These are phyloP conservation scores for Ascochyta koolunga DNA, from an alignment of 2,329 filamentous ascomycete genomes.

Conservation along the genomic window DNA sequence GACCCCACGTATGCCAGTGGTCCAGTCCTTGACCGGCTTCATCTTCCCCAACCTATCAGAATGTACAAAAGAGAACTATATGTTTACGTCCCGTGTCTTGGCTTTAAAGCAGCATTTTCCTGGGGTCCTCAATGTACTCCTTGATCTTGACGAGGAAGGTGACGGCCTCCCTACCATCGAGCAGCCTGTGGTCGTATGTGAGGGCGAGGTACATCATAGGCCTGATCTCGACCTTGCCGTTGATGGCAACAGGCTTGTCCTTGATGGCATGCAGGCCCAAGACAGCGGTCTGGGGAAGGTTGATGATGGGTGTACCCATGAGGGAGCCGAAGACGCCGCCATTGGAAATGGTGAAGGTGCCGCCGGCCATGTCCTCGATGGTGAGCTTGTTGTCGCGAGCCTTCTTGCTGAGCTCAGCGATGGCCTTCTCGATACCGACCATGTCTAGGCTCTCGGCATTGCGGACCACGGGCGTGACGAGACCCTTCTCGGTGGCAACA, in stretches of 20 bases:
- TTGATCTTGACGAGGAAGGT: slow-evolving; percentile 97
- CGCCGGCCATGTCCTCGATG: slow-evolving; percentile 98
- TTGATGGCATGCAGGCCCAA: slow-evolving; percentile 96
- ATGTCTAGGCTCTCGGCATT: slow-evolving; percentile 90
- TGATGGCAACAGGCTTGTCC: slow-evolving; percentile 84
- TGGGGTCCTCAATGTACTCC: slow-evolving; percentile 95
- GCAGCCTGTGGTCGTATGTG: slow-evolving; percentile 94
- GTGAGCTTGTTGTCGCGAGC: slow-evolving; percentile 95
- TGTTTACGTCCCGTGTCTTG: not conserved
- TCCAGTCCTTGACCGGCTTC: slow-evolving; percentile 6
- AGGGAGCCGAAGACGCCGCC: slow-evolving; percentile 95
- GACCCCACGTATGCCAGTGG: slow-evolving; percentile 5
- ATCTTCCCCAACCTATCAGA: not conserved
- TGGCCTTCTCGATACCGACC: slow-evolving; percentile 85
- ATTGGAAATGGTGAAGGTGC: slow-evolving; percentile 98
- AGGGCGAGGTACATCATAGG: slow-evolving; percentile 99
- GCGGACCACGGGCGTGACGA: slow-evolving; percentile 94
- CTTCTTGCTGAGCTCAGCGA: slow-evolving; percentile 96
- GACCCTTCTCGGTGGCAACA: slow-evolving; percentile 94
- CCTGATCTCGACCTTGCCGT: slow-evolving; percentile 92
- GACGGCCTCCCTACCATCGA: slow-evolving; percentile 93
- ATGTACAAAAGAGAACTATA: slow-evolving; percentile 16
- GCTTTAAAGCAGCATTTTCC: slow-evolving; percentile 76
- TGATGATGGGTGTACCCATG: slow-evolving; percentile 98
- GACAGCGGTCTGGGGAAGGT: slow-evolving; percentile 89